Evolutionary conservation across 345 rosid species (phyloP), one percentile per base, ranked within the genome.

Genomic region (Camelina hispida): DNA sequence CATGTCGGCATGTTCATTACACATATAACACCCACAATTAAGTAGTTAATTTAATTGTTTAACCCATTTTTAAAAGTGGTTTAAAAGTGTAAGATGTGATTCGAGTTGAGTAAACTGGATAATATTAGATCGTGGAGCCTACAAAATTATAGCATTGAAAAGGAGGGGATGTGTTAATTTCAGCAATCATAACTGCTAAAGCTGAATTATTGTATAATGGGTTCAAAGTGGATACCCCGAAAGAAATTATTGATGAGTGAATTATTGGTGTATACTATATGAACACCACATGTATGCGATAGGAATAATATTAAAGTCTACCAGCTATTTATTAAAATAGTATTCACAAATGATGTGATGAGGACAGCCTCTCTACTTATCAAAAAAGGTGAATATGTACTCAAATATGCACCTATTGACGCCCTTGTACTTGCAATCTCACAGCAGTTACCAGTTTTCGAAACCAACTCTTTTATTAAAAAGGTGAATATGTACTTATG

Each of bases 171-270:
- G n/a, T 52, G 63, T 52, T 42, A 22, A 52, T 34, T 4, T 52
- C 25, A 38, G 17, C 25, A 65, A 71, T 43, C 20, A 62, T 40
- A 23, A 40, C 15, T 37, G 8, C 10, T 20, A 62, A 62, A 43
- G 75, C n/a, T 34, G 71, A 69, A 69, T 69, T 76, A 63, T 70
- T 70, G 67, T 17, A 72, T 55, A 63, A 70, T 63, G 76, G 66
- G 17, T 62, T 69, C 61, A 46, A 62, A 37, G 70, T 77, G 71
- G 60, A 47, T 55, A 37, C 10, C 28, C 28, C 30, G 35, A 22
- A 69, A 20, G 0, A 17, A 69, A 69, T 69, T 0, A 62, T 53
- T 69, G 50, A 69, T 9, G 54, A 46, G 18, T 28, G 30, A 76
- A 77, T 77, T 55, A 77, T 63, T 69, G 71, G 65, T 69, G 64